A percentile compares a stretch with the other conserved stretches of the same genome.
phyloP scores from a whole-genome alignment of 768 basidiomycete species.

The Leucocoprinus leucothites region DNA sequence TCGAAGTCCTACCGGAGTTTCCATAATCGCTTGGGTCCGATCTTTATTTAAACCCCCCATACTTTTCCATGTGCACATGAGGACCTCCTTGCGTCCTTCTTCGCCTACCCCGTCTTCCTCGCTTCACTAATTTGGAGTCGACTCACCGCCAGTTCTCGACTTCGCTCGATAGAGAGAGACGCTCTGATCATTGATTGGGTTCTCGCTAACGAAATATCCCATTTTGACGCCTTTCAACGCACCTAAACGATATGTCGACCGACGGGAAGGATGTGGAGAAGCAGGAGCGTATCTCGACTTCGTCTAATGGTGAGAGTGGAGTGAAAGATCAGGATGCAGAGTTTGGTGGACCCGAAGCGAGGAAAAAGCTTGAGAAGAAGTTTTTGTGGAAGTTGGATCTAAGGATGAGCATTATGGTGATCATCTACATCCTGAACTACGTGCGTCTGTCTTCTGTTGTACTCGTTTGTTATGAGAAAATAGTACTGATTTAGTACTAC shows the following conservation, averaged over 20 bases:
- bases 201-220: not conserved
- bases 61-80: not conserved
- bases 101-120: not conserved
- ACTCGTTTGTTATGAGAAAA: not conserved
- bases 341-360: conserved; percentile 44
- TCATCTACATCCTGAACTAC: conserved; percentile 53
- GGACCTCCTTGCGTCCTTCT: not conserved
- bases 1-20: not conserved
- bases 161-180: no score
- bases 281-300: conserved; percentile 3
- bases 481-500: not conserved
- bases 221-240: not conserved
- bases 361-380: conserved; percentile 47
- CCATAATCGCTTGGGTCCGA: not conserved
- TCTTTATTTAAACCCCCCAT: conserved; percentile 6
- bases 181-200: not conserved
- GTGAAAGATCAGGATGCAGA: conserved; percentile 34
- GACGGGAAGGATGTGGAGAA: conserved; percentile 5
- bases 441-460: conserved; percentile 19
- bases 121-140: not conserved
- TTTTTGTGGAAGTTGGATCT: conserved; percentile 54
- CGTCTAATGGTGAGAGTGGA: not conserved
- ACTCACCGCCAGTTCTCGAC: no score
- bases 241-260: not conserved
- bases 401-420: conserved; percentile 50